Evolutionary conservation across 139 green algal genomes (phyloP).

Genomic region (Chlorella sp.): DNA sequence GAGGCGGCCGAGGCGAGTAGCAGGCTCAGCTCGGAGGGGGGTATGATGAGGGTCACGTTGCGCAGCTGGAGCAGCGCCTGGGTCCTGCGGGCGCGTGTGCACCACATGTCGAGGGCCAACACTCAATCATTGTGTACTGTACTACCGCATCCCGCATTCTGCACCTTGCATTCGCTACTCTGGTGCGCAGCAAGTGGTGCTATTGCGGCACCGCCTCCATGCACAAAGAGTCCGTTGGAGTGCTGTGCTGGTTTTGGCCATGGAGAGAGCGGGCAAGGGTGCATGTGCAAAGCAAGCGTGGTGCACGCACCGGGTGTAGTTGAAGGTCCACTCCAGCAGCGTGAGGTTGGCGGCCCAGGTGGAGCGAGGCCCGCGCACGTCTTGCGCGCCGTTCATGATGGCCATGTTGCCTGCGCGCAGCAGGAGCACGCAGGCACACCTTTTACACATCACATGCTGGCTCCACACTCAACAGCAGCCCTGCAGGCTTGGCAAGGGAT

Average conservation of each 20-base stretch:
- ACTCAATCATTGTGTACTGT: too few relatives aligned
- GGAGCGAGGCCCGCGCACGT: neutral
- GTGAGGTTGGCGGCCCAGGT: conserved; percentile 3
- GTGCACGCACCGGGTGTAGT: neutral
- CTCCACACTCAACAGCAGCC: too few relatives aligned
- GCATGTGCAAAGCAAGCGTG: too few relatives aligned
- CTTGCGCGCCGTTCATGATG: conserved; percentile 1
- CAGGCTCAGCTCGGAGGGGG: neutral
- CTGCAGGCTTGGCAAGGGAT: too few relatives aligned
- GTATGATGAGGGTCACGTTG: neutral
- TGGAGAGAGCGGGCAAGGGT: too few relatives aligned
- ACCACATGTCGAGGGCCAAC: too few relatives aligned
- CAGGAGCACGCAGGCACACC: neutral
- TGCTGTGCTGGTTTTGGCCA: too few relatives aligned
- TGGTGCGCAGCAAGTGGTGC: too few relatives aligned
- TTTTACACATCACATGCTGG: neutral
- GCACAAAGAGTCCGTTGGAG: too few relatives aligned
- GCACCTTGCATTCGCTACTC: too few relatives aligned
- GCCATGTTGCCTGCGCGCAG: conserved; percentile 4
- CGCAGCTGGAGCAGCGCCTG: neutral
- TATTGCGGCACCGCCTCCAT: too few relatives aligned
- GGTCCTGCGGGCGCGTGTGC: neutral
- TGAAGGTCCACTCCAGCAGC: conserved; percentile 1
- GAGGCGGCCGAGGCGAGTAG: neutral
- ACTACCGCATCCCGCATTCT: too few relatives aligned